These are phyloP conservation scores for Ploettnerulaceae sp. DNA, from an alignment of 2,329 filamentous ascomycete species.

Conservation along the genomic window DNA sequence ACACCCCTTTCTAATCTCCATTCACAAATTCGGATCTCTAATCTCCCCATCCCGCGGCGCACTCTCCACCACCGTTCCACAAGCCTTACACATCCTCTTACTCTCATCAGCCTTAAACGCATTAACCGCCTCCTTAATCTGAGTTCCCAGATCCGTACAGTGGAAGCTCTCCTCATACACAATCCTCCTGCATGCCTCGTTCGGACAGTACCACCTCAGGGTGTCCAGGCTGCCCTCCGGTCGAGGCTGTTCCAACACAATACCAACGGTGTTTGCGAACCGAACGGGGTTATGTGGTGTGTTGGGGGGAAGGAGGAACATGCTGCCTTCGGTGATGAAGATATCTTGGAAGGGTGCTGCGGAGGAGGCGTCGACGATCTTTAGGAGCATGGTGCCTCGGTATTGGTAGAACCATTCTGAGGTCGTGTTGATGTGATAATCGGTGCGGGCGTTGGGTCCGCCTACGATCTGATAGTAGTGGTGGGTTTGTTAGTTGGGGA, in stretches of 20 bases:
- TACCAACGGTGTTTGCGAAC: conserved; percentile 88
- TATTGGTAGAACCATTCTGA: conserved; percentile 99
- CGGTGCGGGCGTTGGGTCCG: conserved; percentile 90
- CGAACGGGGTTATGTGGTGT: conserved; percentile 95
- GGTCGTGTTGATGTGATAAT: conserved; percentile 97
- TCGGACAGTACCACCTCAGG: conserved; percentile 84
- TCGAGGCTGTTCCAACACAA: conserved; percentile 84
- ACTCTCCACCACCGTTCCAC: conserved; percentile 70
- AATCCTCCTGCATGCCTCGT: conserved; percentile 52
- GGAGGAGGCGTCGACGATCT: conserved; percentile 65
- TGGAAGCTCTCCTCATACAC: conserved; percentile 86
- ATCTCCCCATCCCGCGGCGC: conserved; percentile 58
- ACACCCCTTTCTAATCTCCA: no score
- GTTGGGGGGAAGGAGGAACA: conserved; percentile 90
- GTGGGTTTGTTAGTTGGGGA: not conserved
- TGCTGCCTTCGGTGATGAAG: conserved; percentile 84
- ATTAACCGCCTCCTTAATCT: conserved; percentile 90
- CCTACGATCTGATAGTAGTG: conserved; percentile 67
- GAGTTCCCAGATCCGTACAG: conserved; percentile 84
- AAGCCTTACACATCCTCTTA: conserved; percentile 69
- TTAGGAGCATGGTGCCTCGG: conserved; percentile 88
- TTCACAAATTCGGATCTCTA: conserved; percentile 52
- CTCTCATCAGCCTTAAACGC: conserved; percentile 66
- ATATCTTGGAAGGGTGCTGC: conserved; percentile 68
- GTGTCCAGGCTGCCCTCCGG: conserved; percentile 66